Conservation (phyloP, 495 filamentous ascomycete species). For the Penicillium subrubescens region DNA sequence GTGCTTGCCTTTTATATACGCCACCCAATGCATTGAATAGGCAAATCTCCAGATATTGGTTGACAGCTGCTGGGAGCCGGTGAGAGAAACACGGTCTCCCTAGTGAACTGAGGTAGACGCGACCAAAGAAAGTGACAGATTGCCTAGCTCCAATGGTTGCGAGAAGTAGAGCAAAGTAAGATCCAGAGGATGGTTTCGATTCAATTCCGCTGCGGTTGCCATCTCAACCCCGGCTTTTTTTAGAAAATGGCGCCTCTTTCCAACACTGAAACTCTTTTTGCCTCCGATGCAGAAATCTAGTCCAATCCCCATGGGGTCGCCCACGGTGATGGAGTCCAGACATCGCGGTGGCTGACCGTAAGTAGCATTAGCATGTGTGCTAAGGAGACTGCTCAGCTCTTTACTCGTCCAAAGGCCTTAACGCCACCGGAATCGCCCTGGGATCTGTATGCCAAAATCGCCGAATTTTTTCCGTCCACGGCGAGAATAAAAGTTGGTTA, state of each 20-base stretch:
- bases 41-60: not conserved
- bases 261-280: not conserved
- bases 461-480: not conserved
- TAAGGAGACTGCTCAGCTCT: not conserved
- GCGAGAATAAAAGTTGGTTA: not conserved
- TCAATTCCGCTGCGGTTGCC: not conserved
- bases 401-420: not conserved
- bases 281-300: not conserved
- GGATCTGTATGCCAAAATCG: not conserved
- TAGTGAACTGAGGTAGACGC: not conserved
- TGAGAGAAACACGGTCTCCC: not conserved
- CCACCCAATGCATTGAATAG: not conserved
- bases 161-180: not conserved
- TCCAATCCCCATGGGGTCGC: not conserved
- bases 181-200: not conserved
- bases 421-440: not conserved
- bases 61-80: not conserved
- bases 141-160: not conserved
- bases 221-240: not conserved
- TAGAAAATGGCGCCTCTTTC: not conserved
- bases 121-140: not conserved
- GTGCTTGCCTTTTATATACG: not conserved
- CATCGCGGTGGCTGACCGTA: not conserved
- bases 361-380: not conserved
- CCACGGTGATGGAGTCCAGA: not conserved